Evolutionary conservation across 805 yeast genomes (phyloP), one percentile per base, ranked within the genome.

Genomic region (Starmerella geochares): DNA sequence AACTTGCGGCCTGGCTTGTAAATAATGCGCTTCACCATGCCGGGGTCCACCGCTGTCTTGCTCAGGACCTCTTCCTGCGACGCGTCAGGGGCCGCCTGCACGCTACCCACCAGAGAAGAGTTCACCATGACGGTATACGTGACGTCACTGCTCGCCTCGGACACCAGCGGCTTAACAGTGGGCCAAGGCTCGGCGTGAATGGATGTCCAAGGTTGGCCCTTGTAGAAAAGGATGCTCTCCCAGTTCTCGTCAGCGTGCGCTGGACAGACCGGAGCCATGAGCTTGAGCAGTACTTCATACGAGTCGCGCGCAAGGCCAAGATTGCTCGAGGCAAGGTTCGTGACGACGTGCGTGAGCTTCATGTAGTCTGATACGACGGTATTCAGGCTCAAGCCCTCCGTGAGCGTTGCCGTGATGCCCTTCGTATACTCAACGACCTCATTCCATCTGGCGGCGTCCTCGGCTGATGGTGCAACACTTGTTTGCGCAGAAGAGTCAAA

Each of bases 321-420:
- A 9, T 77, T 66, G n/a, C 16, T 16, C 7, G 33, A 25, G 1
- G 62, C 55, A 0, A 65, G 58, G 6, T 67, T 60, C 32, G 72
- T 71, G 3, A 70, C 38, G 0, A 75, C 72, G 2, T 62, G 54
- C 10, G 94, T 82, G 45, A 81, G 64, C 60, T 87, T 92, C 95
- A 87, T 90, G 60, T 79, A 83, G 62, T 87, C 94, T 0, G 96
- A 85, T 21, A 92, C 76, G 1, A 86, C 79, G 0, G 96, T 88
- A 64, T 92, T 90, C 62, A 90, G 69, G 0, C 87, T 72, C 24
- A 83, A 66, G 0, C 77, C 73, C 0, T 66, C 69, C 20, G 71
- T 77, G 49, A 85, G 76, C 0, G 95, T 78, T 7, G 69, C 71
- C 14, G 82, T 75, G 8, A 86, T 73, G 9, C 74, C 68, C 19